These are phyloP conservation scores for Penicillium sp. DNA, from an alignment of 2,329 filamentous ascomycete genomes.

Conservation along the genomic window DNA sequence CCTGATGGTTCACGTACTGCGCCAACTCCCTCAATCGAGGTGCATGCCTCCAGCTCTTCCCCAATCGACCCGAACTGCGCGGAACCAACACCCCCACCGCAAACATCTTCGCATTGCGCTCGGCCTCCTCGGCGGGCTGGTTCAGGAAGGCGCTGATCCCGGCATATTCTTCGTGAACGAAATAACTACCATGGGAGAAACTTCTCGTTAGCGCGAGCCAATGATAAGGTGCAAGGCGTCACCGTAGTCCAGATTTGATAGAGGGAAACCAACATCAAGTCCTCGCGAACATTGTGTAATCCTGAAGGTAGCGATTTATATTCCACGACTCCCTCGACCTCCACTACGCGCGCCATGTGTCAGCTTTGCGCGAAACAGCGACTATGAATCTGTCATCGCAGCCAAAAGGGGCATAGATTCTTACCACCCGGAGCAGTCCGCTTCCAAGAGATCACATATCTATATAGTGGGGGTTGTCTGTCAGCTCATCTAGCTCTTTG, in stretches of 20 bases:
- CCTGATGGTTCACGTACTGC: constrained; percentile 43
- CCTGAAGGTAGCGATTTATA: constrained; percentile 95
- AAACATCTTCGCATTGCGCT: constrained; percentile 86
- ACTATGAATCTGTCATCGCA: no score
- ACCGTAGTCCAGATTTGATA: background rate
- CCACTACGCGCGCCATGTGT: constrained; percentile 34
- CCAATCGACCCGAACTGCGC: constrained; percentile 75
- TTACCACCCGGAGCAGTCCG: constrained; percentile 61
- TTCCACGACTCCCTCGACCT: constrained; percentile 80
- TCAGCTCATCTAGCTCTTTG: constrained; percentile 10
- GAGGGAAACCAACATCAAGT: constrained; percentile 54
- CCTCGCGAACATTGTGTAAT: constrained; percentile 77
- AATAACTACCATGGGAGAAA: constrained; percentile 59
- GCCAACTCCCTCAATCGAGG: constrained; percentile 69
- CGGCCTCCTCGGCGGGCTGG: constrained; percentile 66
- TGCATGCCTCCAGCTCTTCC: constrained; percentile 84
- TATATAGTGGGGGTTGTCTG: constrained; percentile 26
- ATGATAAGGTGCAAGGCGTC: background rate
- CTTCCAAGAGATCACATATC: constrained; percentile 84
- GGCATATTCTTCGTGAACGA: constrained; percentile 76
- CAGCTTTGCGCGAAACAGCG: constrained; percentile 10
- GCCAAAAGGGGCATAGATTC: constrained; percentile 9
- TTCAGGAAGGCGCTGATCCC: constrained; percentile 91
- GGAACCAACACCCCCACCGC: constrained; percentile 86
- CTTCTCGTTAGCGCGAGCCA: constrained; percentile 6